Conservation (phyloP, 352 stramenopile genomes). For the Bremia lactucae region DNA sequence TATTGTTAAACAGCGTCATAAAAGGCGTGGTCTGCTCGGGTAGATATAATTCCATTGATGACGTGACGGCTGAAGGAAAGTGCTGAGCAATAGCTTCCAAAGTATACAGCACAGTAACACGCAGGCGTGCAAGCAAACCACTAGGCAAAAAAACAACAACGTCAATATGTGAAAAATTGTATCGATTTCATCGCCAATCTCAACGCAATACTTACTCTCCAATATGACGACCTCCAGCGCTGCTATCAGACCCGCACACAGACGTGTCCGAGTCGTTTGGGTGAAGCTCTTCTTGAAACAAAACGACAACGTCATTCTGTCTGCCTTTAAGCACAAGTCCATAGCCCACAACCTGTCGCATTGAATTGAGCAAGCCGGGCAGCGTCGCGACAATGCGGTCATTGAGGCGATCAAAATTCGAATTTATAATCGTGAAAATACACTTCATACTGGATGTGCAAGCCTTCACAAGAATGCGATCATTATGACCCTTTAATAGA, state of each 20-base stretch:
- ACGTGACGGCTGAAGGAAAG: conserved; percentile 63
- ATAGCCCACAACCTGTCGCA: conserved; percentile 72
- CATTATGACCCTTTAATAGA: conserved; percentile 46
- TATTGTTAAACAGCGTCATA: conserved; percentile 72
- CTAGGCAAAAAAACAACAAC: conserved; percentile 14
- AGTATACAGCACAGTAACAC: conserved; percentile 60
- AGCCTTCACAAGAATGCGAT: conserved; percentile 73
- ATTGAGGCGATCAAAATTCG: conserved; percentile 43
- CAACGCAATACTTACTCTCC: conserved; percentile 36
- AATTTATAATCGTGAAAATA: conserved; percentile 72
- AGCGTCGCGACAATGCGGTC: conserved; percentile 51
- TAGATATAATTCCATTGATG: conserved; percentile 72
- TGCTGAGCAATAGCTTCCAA: conserved; percentile 58
- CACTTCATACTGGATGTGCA: conserved; percentile 84
- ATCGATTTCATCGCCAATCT: no score
- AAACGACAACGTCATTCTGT: conserved; percentile 43
- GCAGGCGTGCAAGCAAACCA: conserved; percentile 55
- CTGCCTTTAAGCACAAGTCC: conserved; percentile 42
- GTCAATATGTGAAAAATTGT: no score
- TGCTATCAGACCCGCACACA: conserved; percentile 50
- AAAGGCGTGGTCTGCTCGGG: conserved; percentile 68
- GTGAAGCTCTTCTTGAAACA: conserved; percentile 44
- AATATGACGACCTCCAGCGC: conserved; percentile 17
- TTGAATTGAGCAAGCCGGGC: conserved; percentile 56
- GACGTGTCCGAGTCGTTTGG: conserved; percentile 67